phyloP scores from a whole-genome alignment of 2,329 filamentous ascomycete species.

The Pestalotiopsis sp. region DNA sequence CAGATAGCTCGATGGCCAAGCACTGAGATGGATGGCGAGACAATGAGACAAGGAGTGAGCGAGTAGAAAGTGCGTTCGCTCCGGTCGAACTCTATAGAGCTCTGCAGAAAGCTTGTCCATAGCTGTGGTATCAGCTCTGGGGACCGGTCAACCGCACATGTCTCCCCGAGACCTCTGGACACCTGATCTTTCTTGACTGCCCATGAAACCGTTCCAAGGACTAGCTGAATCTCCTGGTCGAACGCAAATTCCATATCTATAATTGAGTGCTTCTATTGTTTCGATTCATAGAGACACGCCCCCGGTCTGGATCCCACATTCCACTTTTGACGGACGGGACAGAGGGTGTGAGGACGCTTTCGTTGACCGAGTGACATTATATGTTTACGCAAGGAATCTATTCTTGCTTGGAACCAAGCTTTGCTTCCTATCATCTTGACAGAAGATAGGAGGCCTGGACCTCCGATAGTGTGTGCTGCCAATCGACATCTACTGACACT shows the following conservation, averaged over 20 bases:
- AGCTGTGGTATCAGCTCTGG: not conserved
- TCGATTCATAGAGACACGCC: not conserved
- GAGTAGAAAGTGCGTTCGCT: too few species aligned
- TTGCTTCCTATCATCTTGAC: not conserved
- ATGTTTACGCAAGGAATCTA: not conserved
- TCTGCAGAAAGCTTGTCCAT: not conserved
- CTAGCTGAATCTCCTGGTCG: not conserved
- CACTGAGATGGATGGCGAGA: not conserved
- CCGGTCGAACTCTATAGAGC: not conserved
- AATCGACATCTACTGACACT: too few species aligned
- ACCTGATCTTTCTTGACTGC: not conserved
- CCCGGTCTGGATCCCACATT: not conserved
- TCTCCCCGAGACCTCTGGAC: not conserved
- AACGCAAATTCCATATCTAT: not conserved
- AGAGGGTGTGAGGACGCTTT: too few species aligned
- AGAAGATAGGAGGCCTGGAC: too few species aligned
- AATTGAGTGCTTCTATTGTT: not conserved
- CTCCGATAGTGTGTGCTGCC: too few species aligned
- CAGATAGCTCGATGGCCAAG: not conserved
- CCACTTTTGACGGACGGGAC: not conserved
- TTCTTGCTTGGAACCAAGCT: not conserved
- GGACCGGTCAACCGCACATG: not conserved
- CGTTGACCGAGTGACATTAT: not conserved
- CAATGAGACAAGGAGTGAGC: too few species aligned
- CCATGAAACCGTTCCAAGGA: not conserved